Base-by-base conservation (phyloP, 2,329 filamentous ascomycete species). In the Hymenoscyphus fraxineus region DNA sequence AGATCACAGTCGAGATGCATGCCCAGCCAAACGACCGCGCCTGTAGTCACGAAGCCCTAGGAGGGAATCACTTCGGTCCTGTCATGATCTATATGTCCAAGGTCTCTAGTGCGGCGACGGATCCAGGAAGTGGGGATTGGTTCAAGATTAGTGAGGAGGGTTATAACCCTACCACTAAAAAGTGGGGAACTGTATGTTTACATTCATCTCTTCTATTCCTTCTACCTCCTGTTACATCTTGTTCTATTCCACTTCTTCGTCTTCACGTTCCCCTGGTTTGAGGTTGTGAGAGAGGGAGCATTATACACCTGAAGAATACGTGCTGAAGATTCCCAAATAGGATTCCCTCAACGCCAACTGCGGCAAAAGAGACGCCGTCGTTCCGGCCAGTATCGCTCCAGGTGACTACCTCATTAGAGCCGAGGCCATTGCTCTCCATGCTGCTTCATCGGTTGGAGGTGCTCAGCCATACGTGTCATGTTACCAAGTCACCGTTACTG, bases 1-100 rank as follows among this genome's bases (percentile, higher is more conserved):
- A 76, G 0, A 79, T 85, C 15, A 84, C 83, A 0, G 77, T 85
- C 7, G 84, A 86, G 74, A 86, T 86, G 81, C 83, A 86, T 75
- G 80, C 81, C 71, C 80, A 83, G 77, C 76, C 75, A 19, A 76
- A 76, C 58, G 80, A 83, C 69, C 78, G 82, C 55, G 74, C 68
- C 38, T 84, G 82, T 70, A 67, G 69, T 22, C 78, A 75, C 57
- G 78, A 83, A 67, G 83, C 82, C 27, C 83, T 85, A 61, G 83
- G 83, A 38, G 82, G 83, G 40, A 78, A 79, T 51, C 83, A 85
- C 73, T 83, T 80, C 69, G 82, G 82, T 10, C 82, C 83, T 1
- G 81, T 85, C 40, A 78, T 82, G 59, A 77, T 82, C 0, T 84
- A 84, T 72, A 76, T 84, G 63, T 78, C 78, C 71, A 79, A 82